Percentiles rank a stretch among this genome's conserved stretches.
Evolutionary conservation across 345 rosid species (phyloP).

Genomic region (Anacardium occidentale): DNA sequence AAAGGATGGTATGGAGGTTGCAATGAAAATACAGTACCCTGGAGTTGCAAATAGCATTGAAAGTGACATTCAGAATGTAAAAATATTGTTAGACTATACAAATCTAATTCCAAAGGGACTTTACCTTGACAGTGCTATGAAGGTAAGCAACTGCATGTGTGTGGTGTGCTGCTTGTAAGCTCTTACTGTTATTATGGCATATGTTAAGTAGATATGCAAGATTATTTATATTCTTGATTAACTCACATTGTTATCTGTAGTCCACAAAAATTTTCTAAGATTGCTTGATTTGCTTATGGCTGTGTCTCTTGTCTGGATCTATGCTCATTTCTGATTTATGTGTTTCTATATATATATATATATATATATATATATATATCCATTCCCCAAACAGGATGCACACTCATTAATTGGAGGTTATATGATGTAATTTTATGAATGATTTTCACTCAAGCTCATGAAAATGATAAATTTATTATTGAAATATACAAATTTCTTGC

Average conservation of each 20-base stretch:
- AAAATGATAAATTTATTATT: neutral
- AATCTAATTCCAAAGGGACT: slow-evolving; percentile 93
- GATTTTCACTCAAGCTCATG: neutral
- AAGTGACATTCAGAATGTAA: slow-evolving; percentile 93
- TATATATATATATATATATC: neutral
- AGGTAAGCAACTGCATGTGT: slow-evolving; percentile 42
- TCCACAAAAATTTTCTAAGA: neutral
- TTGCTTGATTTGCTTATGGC: slow-evolving; percentile 5
- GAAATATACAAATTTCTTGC: slow-evolving; percentile 7
- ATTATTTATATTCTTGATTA: neutral
- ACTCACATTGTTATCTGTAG: neutral
- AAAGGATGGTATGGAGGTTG: slow-evolving; percentile 69
- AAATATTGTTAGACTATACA: slow-evolving; percentile 74
- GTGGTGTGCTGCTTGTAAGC: neutral
- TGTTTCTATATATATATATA: neutral
- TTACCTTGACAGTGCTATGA: slow-evolving; percentile 84
- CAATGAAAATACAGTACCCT: slow-evolving; percentile 99
- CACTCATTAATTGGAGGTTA: neutral
- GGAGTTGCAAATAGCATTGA: slow-evolving; percentile 96
- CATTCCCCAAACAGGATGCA: neutral
- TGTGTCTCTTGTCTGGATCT: neutral
- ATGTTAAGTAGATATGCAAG: neutral
- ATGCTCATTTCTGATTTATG: neutral
- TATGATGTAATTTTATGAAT: neutral
- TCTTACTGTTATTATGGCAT: neutral